Conservation (phyloP, 192 early-diverging fungal genomes). For the Entomortierella beljakovae region DNA sequence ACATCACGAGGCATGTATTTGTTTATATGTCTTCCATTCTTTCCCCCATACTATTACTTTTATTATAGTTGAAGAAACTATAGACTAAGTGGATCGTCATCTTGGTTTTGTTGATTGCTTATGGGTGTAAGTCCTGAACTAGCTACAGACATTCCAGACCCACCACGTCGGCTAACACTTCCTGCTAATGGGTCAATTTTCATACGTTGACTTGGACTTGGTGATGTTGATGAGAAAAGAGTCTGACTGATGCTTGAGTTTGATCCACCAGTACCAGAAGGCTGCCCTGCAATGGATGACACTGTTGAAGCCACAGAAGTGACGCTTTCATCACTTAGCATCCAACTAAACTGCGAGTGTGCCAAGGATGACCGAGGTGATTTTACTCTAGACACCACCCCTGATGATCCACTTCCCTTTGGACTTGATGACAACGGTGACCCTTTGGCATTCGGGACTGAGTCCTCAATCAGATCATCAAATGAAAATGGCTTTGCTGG, state of each 20-base stretch:
- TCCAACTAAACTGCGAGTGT: constrained; percentile 47
- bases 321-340: constrained; percentile 20
- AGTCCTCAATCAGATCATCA: constrained; percentile 39
- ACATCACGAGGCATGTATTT: background rate
- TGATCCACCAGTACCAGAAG: background rate
- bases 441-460: background rate
- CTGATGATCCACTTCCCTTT: constrained; percentile 2
- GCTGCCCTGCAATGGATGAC: background rate
- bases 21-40: background rate
- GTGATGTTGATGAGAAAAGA: background rate
- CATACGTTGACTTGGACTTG: constrained; percentile 14
- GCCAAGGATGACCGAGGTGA: constrained; percentile 44
- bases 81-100: constrained; percentile 35
- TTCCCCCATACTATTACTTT: background rate
- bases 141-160: background rate
- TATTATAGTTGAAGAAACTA: background rate
- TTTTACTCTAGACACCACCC: constrained; percentile 20
- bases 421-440: constrained; percentile 1
- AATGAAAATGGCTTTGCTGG: constrained; percentile 43
- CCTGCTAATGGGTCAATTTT: constrained; percentile 40
- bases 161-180: constrained; percentile 13
- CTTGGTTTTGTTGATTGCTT: constrained; percentile 17
- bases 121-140: constrained; percentile 8
- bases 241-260: background rate
- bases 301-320: background rate